Conservation (phyloP, 495 filamentous ascomycete genomes). For the Neurospora sublineolata region DNA sequence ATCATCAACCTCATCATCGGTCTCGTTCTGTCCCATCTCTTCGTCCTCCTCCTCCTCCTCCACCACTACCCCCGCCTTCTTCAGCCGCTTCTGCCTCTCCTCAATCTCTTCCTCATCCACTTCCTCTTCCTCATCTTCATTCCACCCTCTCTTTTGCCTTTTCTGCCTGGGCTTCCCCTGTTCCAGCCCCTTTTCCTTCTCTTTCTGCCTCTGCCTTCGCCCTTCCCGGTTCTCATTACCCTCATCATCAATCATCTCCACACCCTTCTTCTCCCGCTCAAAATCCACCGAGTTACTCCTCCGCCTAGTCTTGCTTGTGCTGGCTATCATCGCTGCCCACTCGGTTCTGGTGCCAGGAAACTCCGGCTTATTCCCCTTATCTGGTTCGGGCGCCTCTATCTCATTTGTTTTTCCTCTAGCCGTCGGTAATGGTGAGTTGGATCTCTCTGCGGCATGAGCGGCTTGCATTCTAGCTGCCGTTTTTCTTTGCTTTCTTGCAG, state of each 20-base stretch:
- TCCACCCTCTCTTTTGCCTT: not conserved
- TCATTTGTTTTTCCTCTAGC: too few relatives aligned
- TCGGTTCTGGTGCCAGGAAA: too few relatives aligned
- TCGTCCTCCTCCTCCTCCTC: not conserved
- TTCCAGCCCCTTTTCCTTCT: not conserved
- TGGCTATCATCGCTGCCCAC: not conserved
- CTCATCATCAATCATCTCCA: not conserved
- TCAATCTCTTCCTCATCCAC: not conserved
- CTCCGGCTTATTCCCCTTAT: too few relatives aligned
- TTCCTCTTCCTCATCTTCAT: not conserved
- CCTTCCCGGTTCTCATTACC: not conserved
- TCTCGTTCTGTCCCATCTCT: fast-evolving
- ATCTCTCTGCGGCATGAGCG: not conserved
- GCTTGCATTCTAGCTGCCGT: fast-evolving
- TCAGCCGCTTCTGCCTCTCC: not conserved
- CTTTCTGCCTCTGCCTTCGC: not conserved
- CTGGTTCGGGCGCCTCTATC: too few relatives aligned
- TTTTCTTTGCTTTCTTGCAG: not conserved
- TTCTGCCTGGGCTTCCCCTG: not conserved
- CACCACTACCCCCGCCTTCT: not conserved
- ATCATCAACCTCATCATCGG: not conserved
- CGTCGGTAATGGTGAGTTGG: not conserved
- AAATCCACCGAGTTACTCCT: not conserved
- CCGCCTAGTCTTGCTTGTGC: not conserved
- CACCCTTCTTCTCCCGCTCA: fast-evolving